A percentile compares a stretch with the other conserved stretches of the same genome.
phyloP scores from a whole-genome alignment of 2,329 filamentous ascomycete genomes.

The Pestalotiopsis sp. region DNA sequence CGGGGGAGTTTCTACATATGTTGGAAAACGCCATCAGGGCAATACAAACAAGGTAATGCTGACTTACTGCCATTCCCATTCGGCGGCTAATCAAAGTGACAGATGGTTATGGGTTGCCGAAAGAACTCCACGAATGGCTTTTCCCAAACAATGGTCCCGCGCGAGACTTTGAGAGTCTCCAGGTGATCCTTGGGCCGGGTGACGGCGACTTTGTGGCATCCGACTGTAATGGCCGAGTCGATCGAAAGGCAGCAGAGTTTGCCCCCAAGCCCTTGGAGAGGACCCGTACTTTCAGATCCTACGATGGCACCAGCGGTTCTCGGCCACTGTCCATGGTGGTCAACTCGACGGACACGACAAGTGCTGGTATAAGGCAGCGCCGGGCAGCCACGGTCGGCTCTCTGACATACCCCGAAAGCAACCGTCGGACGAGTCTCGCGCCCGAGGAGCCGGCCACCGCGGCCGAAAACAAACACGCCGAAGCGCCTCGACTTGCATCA shows the following conservation, averaged over 20 bases:
- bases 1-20: conserved; percentile 33
- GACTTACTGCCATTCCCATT: not conserved
- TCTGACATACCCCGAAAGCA: not conserved
- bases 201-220: conserved; percentile 32
- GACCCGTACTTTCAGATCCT: conserved; percentile 23
- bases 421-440: conserved; percentile 9
- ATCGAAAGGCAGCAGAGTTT: conserved; percentile 22
- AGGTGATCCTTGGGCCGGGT: conserved; percentile 31
- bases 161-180: conserved; percentile 32
- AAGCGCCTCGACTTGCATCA: conserved; percentile 9
- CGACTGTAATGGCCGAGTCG: conserved; percentile 29
- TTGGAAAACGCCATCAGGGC: conserved; percentile 32
- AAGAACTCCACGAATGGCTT: conserved; percentile 29
- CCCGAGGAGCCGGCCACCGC: not conserved
- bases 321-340: conserved; percentile 13
- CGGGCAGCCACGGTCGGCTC: conserved; percentile 13
- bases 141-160: conserved; percentile 31
- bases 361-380: not conserved
- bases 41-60: conserved; percentile 30
- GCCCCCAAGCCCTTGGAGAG: conserved; percentile 21
- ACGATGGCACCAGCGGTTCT: conserved; percentile 7
- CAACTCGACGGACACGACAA: not conserved
- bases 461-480: not conserved
- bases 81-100: not conserved
- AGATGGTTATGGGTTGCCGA: conserved; percentile 31